phyloP scores from a whole-genome alignment of 2,329 filamentous ascomycete genomes.

The Dichotomopilus funicola region DNA sequence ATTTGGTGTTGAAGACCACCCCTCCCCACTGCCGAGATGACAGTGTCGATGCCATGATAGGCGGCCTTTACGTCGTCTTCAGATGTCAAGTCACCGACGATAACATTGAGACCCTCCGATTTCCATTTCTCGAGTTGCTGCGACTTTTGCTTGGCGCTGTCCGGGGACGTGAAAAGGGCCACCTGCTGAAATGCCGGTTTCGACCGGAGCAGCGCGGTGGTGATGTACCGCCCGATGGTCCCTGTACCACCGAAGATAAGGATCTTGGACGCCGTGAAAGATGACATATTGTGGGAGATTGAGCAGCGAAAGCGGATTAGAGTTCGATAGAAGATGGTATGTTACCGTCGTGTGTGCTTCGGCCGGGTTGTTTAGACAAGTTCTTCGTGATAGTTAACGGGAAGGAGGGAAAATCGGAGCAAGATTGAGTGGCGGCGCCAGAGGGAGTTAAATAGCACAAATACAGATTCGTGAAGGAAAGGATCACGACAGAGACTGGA shows the following conservation, averaged over 20 bases:
- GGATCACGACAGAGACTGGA: conserved; percentile 3
- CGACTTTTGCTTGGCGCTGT: conserved; percentile 44
- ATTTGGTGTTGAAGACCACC: conserved; percentile 56
- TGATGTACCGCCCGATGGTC: conserved; percentile 37
- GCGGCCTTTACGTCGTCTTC: conserved; percentile 48
- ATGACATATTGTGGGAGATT: conserved; percentile 9
- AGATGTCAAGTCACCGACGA: conserved; percentile 49
- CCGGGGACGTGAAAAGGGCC: conserved; percentile 39
- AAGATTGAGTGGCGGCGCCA: not conserved
- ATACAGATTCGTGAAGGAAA: not conserved
- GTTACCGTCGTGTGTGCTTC: not conserved
- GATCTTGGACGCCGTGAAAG: conserved; percentile 24
- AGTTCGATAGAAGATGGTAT: not conserved
- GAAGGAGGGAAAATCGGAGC: not conserved
- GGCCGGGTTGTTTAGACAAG: too few relatives aligned
- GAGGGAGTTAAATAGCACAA: not conserved
- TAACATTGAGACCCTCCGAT: conserved; percentile 44
- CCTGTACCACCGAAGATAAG: conserved; percentile 37
- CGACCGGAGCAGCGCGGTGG: conserved; percentile 31
- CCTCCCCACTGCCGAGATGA: conserved; percentile 59
- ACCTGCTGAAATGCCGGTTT: conserved; percentile 31
- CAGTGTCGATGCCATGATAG: conserved; percentile 55
- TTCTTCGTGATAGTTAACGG: not conserved
- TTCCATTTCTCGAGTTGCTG: conserved; percentile 38
- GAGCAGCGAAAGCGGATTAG: too few relatives aligned